A percentile compares a stretch with the other conserved stretches of the same genome.
Evolutionary conservation across 331 rosid species (phyloP).

Genomic region (Pyrus hybrid): DNA sequence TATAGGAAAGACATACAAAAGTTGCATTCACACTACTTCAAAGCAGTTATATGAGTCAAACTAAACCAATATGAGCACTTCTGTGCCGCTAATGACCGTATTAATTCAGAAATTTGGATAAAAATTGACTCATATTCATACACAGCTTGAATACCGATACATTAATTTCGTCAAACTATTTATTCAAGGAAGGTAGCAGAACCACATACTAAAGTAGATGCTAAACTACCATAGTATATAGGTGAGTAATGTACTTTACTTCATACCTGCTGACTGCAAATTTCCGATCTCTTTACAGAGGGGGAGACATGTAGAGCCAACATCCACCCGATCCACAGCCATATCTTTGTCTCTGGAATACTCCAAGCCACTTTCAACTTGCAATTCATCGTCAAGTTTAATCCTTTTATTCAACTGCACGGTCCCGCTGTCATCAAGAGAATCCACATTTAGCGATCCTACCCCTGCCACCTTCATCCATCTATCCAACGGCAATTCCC

Average conservation of each 20-base stretch:
- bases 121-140: neutral
- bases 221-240: neutral
- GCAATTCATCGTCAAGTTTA: constrained; percentile 1
- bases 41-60: too few species aligned
- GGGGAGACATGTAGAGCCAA: neutral
- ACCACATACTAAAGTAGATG: neutral
- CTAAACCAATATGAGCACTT: too few species aligned
- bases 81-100: neutral
- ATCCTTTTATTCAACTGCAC: neutral
- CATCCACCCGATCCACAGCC: neutral
- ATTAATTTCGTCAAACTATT: neutral
- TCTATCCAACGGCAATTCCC: neutral
- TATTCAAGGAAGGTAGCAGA: neutral
- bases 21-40: too few species aligned
- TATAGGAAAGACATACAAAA: too few species aligned
- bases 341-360: neutral
- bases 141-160: neutral
- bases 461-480: neutral
- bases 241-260: neutral
- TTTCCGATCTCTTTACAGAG: constrained; percentile 5
- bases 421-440: neutral
- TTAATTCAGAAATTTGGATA: neutral
- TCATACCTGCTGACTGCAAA: constrained; percentile 26
- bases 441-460: neutral
- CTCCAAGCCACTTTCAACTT: neutral